Evolutionary conservation across 2,329 filamentous ascomycete species (phyloP).

Genomic region (Chaetomiaceae sp.): DNA sequence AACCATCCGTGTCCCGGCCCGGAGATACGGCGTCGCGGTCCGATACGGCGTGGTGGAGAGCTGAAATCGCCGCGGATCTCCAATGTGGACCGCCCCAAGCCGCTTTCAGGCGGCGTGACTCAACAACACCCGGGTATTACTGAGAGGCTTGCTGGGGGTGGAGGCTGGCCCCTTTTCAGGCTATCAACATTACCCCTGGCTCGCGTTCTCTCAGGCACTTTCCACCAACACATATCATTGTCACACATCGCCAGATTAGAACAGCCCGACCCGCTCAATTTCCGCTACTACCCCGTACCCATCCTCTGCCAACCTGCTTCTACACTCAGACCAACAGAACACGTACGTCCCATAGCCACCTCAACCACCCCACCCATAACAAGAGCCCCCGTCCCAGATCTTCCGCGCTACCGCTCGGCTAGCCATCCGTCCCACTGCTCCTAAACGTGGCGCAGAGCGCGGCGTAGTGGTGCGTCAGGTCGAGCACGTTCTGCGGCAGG

Average conservation of each 20-base stretch:
- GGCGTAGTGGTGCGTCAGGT: conserved; percentile 93
- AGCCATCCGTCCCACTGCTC: conserved; percentile 86
- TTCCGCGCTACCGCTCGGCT: not conserved
- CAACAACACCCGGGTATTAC: too few species aligned
- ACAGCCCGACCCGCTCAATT: not conserved
- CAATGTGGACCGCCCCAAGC: not conserved
- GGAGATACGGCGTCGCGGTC: conserved; percentile 5
- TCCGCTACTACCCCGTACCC: too few species aligned
- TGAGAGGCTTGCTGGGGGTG: too few species aligned
- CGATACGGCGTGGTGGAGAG: conserved; percentile 1
- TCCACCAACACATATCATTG: too few species aligned
- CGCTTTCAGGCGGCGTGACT: not conserved
- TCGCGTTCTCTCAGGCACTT: too few species aligned
- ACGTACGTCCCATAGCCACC: not conserved
- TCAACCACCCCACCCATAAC: not conserved
- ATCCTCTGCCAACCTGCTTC: too few species aligned
- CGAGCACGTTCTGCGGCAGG: conserved; percentile 84
- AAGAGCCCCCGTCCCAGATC: too few species aligned
- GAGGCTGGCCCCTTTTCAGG: too few species aligned
- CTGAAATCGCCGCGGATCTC: not conserved
- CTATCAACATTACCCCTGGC: too few species aligned
- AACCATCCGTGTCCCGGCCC: not conserved
- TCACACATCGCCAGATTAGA: not conserved
- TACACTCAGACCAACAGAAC: too few species aligned
- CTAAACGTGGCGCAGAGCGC: conserved; percentile 90